Evolutionary conservation across 2,329 filamentous ascomycete genomes (phyloP).

Genomic region (Epichloe gansuensis): DNA sequence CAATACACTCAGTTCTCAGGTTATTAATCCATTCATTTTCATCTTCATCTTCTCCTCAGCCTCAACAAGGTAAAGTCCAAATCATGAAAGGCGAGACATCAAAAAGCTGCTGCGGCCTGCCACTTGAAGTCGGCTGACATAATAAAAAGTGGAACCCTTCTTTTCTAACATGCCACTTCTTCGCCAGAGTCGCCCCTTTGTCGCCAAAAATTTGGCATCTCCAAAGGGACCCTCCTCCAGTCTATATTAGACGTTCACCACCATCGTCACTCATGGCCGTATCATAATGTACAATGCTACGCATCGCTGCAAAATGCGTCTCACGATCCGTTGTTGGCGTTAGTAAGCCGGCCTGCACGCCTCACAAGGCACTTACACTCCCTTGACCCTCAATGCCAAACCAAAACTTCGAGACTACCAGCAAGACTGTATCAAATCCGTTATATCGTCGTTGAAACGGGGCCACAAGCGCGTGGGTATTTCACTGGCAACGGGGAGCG

Average conservation of each 20-base stretch:
- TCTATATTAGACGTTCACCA: background rate
- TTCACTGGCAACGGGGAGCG: slow-evolving; percentile 76
- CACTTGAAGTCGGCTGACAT: background rate
- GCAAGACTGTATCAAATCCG: slow-evolving; percentile 79
- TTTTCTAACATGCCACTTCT: background rate
- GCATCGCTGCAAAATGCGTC: slow-evolving; percentile 16
- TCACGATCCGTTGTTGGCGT: slow-evolving; percentile 10
- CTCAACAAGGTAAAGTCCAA: too few relatives aligned
- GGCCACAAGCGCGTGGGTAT: slow-evolving; percentile 74
- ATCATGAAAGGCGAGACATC: too few relatives aligned
- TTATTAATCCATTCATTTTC: too few relatives aligned
- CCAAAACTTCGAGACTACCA: slow-evolving; percentile 71
- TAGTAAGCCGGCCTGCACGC: slow-evolving; percentile 3
- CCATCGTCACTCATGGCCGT: background rate
- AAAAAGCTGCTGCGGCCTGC: too few relatives aligned
- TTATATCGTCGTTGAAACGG: slow-evolving; percentile 53
- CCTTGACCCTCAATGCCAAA: slow-evolving; percentile 13
- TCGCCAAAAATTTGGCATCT: slow-evolving; percentile 1
- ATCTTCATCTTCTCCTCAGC: too few relatives aligned
- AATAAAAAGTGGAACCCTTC: slow-evolving; percentile 1
- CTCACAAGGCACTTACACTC: slow-evolving; percentile 15
- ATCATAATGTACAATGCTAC: slow-evolving; percentile 27
- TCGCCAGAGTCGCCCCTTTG: background rate
- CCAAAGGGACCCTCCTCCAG: slow-evolving; percentile 1
- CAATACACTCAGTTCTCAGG: too few relatives aligned